These are phyloP conservation scores for Chrysopogon serrulatus DNA, from an alignment of 176 grass and related monocot genomes.

Conservation along the genomic window DNA sequence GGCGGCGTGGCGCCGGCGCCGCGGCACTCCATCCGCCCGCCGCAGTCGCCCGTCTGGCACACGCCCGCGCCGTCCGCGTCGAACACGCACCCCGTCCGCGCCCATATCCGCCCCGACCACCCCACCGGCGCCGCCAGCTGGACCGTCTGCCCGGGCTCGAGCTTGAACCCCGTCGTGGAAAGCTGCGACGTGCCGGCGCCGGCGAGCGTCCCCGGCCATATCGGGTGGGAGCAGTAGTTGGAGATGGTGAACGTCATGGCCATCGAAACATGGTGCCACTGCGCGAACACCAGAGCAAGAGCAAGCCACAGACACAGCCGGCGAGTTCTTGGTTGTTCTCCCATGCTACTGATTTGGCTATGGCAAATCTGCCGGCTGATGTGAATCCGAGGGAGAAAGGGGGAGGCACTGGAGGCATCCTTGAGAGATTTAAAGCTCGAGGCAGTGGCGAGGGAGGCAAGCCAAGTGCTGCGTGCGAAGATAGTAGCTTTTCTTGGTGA, in stretches of 20 bases:
- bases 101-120: slow-evolving; percentile 96
- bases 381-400: slow-evolving; percentile 10
- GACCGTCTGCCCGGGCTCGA: slow-evolving; percentile 53
- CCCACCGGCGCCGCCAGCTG: slow-evolving; percentile 42
- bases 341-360: slow-evolving; percentile 16
- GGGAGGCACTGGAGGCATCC: slow-evolving; percentile 27
- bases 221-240: slow-evolving; percentile 75
- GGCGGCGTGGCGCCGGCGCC: slow-evolving; percentile 65
- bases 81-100: slow-evolving; percentile 81
- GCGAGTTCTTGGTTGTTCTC: background rate
- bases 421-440: slow-evolving; percentile 40
- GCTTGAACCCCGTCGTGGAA: slow-evolving; percentile 66
- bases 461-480: background rate
- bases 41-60: slow-evolving; percentile 91
- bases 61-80: slow-evolving; percentile 56
- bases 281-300: slow-evolving; percentile 10
- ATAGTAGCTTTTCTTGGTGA: slow-evolving; percentile 38
- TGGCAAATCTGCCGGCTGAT: background rate
- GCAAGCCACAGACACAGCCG: slow-evolving; percentile 25
- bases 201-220: slow-evolving; percentile 85
- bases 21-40: slow-evolving; percentile 57
- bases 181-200: slow-evolving; percentile 76
- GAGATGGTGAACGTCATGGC: slow-evolving; percentile 62
- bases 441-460: background rate
- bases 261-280: slow-evolving; percentile 6